Evolutionary conservation across 75 land plant genomes (phyloP), one percentile per base, ranked within the genome.

Genomic region (Picea glauca): DNA sequence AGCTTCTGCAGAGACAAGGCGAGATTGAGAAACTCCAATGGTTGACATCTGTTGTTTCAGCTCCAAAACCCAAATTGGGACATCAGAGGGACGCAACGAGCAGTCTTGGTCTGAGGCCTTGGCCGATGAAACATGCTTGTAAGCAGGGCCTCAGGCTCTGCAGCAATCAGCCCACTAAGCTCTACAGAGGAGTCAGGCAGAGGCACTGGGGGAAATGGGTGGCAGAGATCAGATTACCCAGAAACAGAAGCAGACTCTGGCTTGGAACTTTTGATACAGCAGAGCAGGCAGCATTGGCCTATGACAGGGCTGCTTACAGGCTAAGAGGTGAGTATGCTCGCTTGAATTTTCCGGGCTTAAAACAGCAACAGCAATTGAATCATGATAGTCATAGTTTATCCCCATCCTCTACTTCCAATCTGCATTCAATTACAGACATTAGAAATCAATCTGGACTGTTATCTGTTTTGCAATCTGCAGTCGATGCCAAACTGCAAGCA

Each of bases 141-240:
- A 78, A 68, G 58, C 35, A 38, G 40, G 40, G 40, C 2, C 40
- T 38, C 5, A 38, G 3, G 40, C 40, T 38, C 40, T 38, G 40
- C 40, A 38, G 40, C 40, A 38, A 38, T 38, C 40, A 38, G 40
- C 76, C 76, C 20, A 88, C 86, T 9, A 91, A 91, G 83, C 80
- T 92, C 14, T 93, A 81, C 78, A 80, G 96, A 68, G 96, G 96
- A 23, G 96, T 92, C 12, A 83, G 96, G 67, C 96, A 92, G 78
- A 77, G 94, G 81, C 96, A 93, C 60, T 93, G 94, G 96, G 96
- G 96, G 1, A 93, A 93, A 73, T 93, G 96, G 96, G 96, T 93
- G 7, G 96, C 96, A 2, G 96, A 93, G 79, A 93, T 93, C 14
- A 77, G 94, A 32, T 56, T 92, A 9, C 92, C 94, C 20, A 79